Evolutionary conservation across 2,329 filamentous ascomycete species (phyloP).

Genomic region (Remersonia thermophila): DNA sequence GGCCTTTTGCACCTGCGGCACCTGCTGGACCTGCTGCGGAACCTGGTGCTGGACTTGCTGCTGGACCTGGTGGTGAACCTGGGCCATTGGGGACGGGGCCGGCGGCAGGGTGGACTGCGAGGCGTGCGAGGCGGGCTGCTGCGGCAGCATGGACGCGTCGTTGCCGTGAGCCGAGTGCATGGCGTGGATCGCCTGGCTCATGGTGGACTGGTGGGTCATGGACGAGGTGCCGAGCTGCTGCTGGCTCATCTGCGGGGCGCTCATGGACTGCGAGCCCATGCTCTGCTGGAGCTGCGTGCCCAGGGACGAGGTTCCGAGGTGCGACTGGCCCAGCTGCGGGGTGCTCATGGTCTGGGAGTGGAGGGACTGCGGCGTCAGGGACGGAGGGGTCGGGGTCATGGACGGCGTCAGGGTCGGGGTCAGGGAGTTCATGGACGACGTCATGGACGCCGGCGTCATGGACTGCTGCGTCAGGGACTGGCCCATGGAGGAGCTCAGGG

Average conservation of each 20-base stretch:
- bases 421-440: not conserved
- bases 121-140: conserved; percentile 27
- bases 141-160: conserved; percentile 29
- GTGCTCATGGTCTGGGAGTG: conserved; percentile 16
- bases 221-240: conserved; percentile 7
- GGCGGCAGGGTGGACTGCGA: conserved; percentile 20
- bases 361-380: conserved; percentile 14
- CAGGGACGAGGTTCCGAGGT: conserved; percentile 13
- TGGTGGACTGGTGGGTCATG: conserved; percentile 9
- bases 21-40: conserved; percentile 12
- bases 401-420: conserved; percentile 12
- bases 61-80: conserved; percentile 25
- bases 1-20: conserved; percentile 28
- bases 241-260: conserved; percentile 14
- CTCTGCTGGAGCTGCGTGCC: conserved; percentile 18
- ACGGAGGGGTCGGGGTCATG: conserved; percentile 14
- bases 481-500: not conserved
- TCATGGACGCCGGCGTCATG: conserved; percentile 16
- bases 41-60: conserved; percentile 22
- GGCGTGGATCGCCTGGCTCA: conserved; percentile 7
- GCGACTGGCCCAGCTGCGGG: conserved; percentile 21
- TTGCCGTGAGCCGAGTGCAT: conserved; percentile 22
- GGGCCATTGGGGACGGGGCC: conserved; percentile 22
- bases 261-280: conserved; percentile 20
- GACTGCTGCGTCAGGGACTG: conserved; percentile 13